These are phyloP conservation scores for Blastobotrys mokoenaii DNA, from an alignment of 805 yeast species.

Conservation along the genomic window DNA sequence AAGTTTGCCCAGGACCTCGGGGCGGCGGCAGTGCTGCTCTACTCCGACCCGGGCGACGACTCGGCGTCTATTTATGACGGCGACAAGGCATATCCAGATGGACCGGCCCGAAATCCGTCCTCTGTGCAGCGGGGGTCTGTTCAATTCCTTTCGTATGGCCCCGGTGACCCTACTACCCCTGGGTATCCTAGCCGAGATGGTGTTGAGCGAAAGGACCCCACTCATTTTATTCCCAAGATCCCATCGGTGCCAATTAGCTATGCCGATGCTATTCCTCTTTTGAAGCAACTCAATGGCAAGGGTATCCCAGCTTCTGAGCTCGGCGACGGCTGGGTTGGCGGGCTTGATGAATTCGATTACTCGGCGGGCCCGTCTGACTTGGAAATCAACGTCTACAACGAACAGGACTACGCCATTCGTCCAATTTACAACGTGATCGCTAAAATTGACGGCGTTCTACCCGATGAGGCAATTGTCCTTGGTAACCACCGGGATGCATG, in stretches of 20 bases:
- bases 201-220: constrained; percentile 43
- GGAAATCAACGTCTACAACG: constrained; percentile 46
- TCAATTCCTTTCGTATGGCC: constrained; percentile 48
- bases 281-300: constrained; percentile 47
- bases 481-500: constrained; percentile 81
- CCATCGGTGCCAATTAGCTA: constrained; percentile 67
- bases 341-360: constrained; percentile 38
- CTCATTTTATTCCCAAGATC: constrained; percentile 46
- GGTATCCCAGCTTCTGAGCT: constrained; percentile 38
- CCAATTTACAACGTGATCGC: constrained; percentile 61
- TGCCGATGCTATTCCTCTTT: constrained; percentile 54
- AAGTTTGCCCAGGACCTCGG: constrained; percentile 69
- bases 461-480: constrained; percentile 48
- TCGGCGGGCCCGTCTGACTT: constrained; percentile 42
- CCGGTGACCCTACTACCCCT: constrained; percentile 79
- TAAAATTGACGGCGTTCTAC: constrained; percentile 43
- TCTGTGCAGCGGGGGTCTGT: constrained; percentile 73
- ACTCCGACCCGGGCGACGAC: constrained; percentile 62
- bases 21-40: constrained; percentile 57
- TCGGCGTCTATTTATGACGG: constrained; percentile 45
- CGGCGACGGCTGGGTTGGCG: constrained; percentile 41
- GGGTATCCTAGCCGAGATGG: constrained; percentile 47
- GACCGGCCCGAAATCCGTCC: constrained; percentile 71
- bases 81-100: constrained; percentile 58
- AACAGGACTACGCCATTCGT: constrained; percentile 52